Evolutionary conservation across 202 grass and related monocot genomes (phyloP).

Genomic region (Setaria viridis): DNA sequence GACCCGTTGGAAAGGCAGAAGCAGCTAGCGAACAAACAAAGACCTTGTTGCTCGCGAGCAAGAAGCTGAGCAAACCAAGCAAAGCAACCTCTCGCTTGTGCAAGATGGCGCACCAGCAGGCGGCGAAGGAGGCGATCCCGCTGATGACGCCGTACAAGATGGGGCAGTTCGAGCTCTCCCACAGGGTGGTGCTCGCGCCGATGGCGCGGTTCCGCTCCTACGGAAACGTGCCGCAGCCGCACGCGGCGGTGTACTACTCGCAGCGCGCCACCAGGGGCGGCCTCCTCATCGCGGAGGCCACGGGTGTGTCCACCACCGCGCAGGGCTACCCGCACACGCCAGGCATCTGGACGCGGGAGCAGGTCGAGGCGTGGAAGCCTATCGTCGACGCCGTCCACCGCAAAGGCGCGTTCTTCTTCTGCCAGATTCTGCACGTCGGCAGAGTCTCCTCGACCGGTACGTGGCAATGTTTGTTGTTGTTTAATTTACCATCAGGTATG

Average conservation of each 20-base stretch:
- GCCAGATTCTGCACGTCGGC: slow-evolving; percentile 63
- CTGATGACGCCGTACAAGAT: slow-evolving; percentile 28
- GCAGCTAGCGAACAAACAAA: not conserved
- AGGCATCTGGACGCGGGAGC: slow-evolving; percentile 65
- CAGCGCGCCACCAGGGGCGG: slow-evolving; percentile 56
- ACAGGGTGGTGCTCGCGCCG: slow-evolving; percentile 59
- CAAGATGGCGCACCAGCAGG: not conserved
- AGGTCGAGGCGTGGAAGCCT: slow-evolving; percentile 69
- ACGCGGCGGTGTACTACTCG: slow-evolving; percentile 57
- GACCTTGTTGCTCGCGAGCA: not conserved
- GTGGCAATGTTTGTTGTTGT: too few relatives aligned
- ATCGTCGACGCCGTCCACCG: slow-evolving; percentile 63
- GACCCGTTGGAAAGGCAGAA: not conserved
- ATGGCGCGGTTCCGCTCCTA: slow-evolving; percentile 55
- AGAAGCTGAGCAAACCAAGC: not conserved
- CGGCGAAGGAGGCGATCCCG: not conserved
- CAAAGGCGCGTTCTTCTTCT: slow-evolving; percentile 57
- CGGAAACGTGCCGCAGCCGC: slow-evolving; percentile 56
- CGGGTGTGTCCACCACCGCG: slow-evolving; percentile 50
- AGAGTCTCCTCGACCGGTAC: slow-evolving; percentile 49
- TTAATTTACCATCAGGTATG: too few relatives aligned
- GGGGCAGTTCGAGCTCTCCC: slow-evolving; percentile 19
- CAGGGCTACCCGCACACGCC: slow-evolving; percentile 54
- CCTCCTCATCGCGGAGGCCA: slow-evolving; percentile 57
- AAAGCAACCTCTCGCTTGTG: too few relatives aligned